Evolutionary conservation across 2,329 filamentous ascomycete genomes (phyloP), one percentile per base, ranked within the genome.

Genomic region (Penicillium sp.): DNA sequence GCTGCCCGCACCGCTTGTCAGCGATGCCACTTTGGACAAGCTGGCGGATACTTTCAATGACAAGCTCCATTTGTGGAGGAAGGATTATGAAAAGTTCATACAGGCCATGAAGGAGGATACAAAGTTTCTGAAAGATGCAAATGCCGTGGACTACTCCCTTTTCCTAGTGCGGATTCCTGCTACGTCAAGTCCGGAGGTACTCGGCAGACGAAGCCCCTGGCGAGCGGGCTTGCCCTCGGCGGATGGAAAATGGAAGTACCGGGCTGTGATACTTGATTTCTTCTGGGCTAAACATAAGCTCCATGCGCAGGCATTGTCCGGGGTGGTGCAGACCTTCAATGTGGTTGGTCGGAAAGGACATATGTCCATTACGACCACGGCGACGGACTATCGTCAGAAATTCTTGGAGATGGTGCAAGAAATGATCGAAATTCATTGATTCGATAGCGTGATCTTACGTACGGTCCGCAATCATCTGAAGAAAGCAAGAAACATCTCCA

Each of bases 211-310:
- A 52, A 69, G 64, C 43, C 75, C 75, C 6, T 92, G 89, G 89
- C 79, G 88, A 11, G 82, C 78, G 0, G 89, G 89, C 0, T 68
- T 91, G 0, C 65, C 74, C 0, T 89, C 87, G 10, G 77, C 81
- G 0, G 86, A 90, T 66, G 84, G 84, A 0, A 85, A 85, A 65
- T 89, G 87, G 79, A 77, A 87, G 13, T 92, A 90, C 67, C 82
- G 89, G 2, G 87, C 83, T 3, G 82, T 87, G 0, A 75, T 92
- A 14, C 78, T 92, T 36, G 89, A 92, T 72, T 92, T 92, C 75
- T 91, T 92, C 78, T 92, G 89, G 89, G 85, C 88, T 0, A 90
- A 89, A 73, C 88, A 91, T 73, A 88, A 87, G 64, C 66, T 87
- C 0, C 87, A 85, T 55, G 85, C 89, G 0, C 84, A 82, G 70